These are phyloP conservation scores for Candida pseudoviswanathii DNA, from an alignment of 1,139 yeast species.

Conservation along the genomic window DNA sequence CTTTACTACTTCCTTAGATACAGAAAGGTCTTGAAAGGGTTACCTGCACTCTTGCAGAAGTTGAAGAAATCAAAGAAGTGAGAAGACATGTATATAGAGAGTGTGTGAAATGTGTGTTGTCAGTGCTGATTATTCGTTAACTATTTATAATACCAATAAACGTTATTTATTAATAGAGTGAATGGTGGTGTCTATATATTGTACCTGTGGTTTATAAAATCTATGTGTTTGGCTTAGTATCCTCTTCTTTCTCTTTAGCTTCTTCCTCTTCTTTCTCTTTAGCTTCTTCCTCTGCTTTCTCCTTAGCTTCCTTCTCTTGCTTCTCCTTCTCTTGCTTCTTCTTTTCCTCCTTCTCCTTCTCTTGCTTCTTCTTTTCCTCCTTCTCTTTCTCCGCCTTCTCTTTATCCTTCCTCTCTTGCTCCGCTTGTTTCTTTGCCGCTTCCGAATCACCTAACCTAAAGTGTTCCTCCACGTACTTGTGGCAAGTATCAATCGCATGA, in stretches of 20 bases:
- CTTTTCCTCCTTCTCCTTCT: too few species aligned
- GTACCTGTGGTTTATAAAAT: too few species aligned
- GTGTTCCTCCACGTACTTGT: slow-evolving; percentile 21
- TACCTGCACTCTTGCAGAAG: slow-evolving; percentile 5
- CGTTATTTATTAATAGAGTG: too few species aligned
- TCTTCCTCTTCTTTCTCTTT: too few species aligned
- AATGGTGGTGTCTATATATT: too few species aligned
- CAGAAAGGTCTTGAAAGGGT: slow-evolving; percentile 14
- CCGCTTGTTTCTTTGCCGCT: slow-evolving; percentile 1
- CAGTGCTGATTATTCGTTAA: too few species aligned
- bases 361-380: not conserved
- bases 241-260: too few species aligned
- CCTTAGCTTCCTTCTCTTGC: not conserved
- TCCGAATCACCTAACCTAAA: slow-evolving; percentile 10
- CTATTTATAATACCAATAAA: too few species aligned
- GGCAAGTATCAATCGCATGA: slow-evolving; percentile 22
- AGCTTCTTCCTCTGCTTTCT: too few species aligned
- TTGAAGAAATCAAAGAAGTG: slow-evolving; percentile 11
- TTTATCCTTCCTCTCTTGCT: not conserved
- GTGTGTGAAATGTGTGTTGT: too few species aligned
- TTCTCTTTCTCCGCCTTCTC: not conserved
- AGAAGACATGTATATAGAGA: not conserved
- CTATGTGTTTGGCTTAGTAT: too few species aligned
- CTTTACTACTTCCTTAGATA: slow-evolving; percentile 25
- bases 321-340: not conserved